Base-by-base conservation (phyloP, 192 early-diverging fungal genomes). In the Umbelopsis isabellina region DNA sequence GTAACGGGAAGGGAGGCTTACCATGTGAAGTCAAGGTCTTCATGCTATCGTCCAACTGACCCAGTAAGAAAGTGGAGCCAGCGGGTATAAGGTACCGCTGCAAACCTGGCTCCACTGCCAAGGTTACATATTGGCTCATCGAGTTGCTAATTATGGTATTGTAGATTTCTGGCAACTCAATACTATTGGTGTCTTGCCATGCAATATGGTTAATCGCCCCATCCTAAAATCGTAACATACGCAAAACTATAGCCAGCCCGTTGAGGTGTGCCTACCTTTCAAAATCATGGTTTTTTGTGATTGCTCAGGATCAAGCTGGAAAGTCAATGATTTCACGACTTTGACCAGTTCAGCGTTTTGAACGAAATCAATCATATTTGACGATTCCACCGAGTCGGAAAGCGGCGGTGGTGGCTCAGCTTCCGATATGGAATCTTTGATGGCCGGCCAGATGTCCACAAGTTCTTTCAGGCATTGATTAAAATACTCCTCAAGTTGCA, bases 11-110 rank as follows among this genome's bases (percentile, higher is more conserved):
- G 23, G 41, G 41, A n/a, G 25, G 7, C 4, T 65, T 49, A 67
- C 66, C 67, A 51, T 69, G 47, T 51, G 18, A 49, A 12, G 20
- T 23, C 64, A 73, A 67, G 30, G 65, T 49, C 3, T 58, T 25
- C 33, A 73, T 35, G 44, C 72, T 73, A 46, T 67, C 46, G n/a
- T 67, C 66, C n/a, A 73, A 35, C 23, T 66, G 52, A 41, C 72
- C 66, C 66, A 73, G 67, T 48, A 73, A 61, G 46, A 73, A 73
- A 13, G 50, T 61, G 0, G 72, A 48, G 3, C 46, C 12, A 8
- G 66, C 52, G 4, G 72, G 72, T 49, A 73, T 49, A n/a, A 73
- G 23, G 49, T 73, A 73, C 25, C 33, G 25, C 12, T 47, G 66
- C 22, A 67, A 8, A 23, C 46, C 16, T 61, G 55, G 55, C 55